Conservation (phyloP, 208 protist species). For the Borovskyia barvae region DNA sequence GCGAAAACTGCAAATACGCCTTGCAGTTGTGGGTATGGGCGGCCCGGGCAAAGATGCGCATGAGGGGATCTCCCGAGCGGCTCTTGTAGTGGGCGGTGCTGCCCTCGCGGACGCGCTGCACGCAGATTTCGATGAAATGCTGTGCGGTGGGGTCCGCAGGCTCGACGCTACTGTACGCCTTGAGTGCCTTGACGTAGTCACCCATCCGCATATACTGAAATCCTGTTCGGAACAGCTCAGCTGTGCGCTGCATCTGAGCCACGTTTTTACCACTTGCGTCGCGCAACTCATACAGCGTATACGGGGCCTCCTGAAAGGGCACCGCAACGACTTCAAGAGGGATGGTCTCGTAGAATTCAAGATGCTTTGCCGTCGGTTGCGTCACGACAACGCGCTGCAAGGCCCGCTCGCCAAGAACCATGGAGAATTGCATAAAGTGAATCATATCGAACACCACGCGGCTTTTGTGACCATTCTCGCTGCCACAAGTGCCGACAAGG, state of each 20-base stretch:
- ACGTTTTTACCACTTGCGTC: conserved; percentile 5
- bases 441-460: conserved; percentile 25
- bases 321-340: conserved; percentile 30
- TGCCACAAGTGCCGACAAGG: conserved; percentile 51
- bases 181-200: conserved; percentile 37
- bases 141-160: conserved; percentile 22
- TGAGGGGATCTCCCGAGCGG: not conserved
- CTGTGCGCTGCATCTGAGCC: conserved; percentile 9
- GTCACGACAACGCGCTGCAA: conserved; percentile 38
- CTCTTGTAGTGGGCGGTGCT: conserved; percentile 13
- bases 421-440: conserved; percentile 5
- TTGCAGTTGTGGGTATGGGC: conserved; percentile 1
- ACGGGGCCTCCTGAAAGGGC: conserved; percentile 15
- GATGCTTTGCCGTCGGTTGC: conserved; percentile 35
- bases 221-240: conserved; percentile 42
- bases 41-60: conserved; percentile 13
- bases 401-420: not conserved
- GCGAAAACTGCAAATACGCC: not conserved
- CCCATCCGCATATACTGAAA: conserved; percentile 52
- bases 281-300: conserved; percentile 49
- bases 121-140: conserved; percentile 36
- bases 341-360: conserved; percentile 33
- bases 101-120: conserved; percentile 14
- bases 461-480: conserved; percentile 13
- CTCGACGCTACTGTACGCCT: conserved; percentile 23